phyloP scores from a whole-genome alignment of 495 filamentous ascomycete genomes.

The Podospora didyma region DNA sequence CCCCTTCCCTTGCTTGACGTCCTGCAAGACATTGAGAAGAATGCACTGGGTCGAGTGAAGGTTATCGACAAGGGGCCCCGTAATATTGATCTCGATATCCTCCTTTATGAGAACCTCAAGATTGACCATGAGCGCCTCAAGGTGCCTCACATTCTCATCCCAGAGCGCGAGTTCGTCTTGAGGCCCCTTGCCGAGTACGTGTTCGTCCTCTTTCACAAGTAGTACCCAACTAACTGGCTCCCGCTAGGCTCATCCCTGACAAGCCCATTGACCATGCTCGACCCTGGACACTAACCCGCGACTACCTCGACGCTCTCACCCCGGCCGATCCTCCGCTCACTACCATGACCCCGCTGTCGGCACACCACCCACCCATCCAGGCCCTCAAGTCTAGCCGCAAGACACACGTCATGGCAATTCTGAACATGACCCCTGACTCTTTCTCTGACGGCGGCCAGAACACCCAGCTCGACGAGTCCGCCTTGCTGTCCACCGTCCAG shows the following conservation, averaged over 20 bases:
- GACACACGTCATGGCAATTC: conserved; percentile 87
- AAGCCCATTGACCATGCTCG: conserved; percentile 44
- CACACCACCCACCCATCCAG: conserved; percentile 54
- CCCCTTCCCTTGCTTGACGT: conserved; percentile 72
- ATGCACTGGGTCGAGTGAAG: conserved; percentile 71
- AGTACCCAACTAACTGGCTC: not conserved
- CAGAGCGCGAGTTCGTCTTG: conserved; percentile 91
- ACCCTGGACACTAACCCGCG: conserved; percentile 48
- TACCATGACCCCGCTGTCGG: conserved; percentile 65
- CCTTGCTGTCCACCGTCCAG: conserved; percentile 44
- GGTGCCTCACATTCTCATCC: conserved; percentile 81
- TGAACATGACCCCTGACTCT: conserved; percentile 95
- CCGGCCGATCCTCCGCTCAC: conserved; percentile 50
- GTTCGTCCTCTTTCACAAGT: not conserved
- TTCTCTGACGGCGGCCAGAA: conserved; percentile 88
- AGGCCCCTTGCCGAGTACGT: conserved; percentile 81
- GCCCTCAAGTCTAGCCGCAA: conserved; percentile 58
- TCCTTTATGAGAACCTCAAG: conserved; percentile 72
- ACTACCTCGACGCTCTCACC: conserved; percentile 64
- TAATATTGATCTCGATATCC: conserved; percentile 90
- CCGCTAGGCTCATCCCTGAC: conserved; percentile 58
- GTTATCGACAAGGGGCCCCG: conserved; percentile 89
- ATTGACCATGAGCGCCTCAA: conserved; percentile 66
- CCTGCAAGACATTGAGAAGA: conserved; percentile 80
- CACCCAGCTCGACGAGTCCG: conserved; percentile 20